A percentile compares a stretch with the other conserved stretches of the same genome.
These are phyloP conservation scores for Diplodia corticola DNA, from an alignment of 2,329 filamentous ascomycete genomes.

Conservation along the genomic window DNA sequence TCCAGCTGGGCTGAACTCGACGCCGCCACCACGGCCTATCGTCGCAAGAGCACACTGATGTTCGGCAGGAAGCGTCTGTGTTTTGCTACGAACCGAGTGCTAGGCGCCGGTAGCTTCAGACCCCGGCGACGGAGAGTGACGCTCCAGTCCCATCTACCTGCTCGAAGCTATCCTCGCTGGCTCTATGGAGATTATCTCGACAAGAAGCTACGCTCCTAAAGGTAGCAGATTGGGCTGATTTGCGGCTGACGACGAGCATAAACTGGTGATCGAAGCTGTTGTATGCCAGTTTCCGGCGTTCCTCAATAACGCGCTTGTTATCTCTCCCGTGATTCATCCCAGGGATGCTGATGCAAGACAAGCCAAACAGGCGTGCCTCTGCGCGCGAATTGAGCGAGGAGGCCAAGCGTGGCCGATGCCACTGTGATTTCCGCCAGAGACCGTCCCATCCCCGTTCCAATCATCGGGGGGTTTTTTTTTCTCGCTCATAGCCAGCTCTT, in stretches of 20 bases:
- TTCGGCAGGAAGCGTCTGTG: conserved; percentile 47
- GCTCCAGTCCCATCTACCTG: conserved; percentile 27
- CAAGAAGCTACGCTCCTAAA: conserved; percentile 61
- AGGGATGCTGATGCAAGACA: conserved; percentile 3
- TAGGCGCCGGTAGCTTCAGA: conserved; percentile 17
- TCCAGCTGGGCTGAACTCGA: not conserved
- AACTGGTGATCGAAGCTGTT: conserved; percentile 23
- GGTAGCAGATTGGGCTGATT: conserved; percentile 41
- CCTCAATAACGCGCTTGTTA: conserved; percentile 8
- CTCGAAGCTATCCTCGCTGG: conserved; percentile 49
- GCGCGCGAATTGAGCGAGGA: conserved; percentile 8
- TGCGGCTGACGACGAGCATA: conserved; percentile 21
- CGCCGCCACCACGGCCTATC: conserved; percentile 22
- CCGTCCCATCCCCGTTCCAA: conserved; percentile 3
- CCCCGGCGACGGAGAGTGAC: conserved; percentile 13
- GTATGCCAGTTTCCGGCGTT: conserved; percentile 22
- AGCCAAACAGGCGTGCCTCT: not conserved
- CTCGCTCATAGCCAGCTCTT: conserved; percentile 8
- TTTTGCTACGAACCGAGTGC: conserved; percentile 74
- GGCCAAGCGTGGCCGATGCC: conserved; percentile 4
- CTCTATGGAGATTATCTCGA: conserved; percentile 70
- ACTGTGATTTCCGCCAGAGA: conserved; percentile 7
- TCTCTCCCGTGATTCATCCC: conserved; percentile 15
- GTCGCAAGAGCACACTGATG: conserved; percentile 36
- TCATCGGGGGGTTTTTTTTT: not conserved